A percentile compares a stretch with the other conserved stretches of the same genome.
These are phyloP conservation scores for Sugiyamaella japonica DNA, from an alignment of 1,139 yeast genomes.

Conservation along the genomic window DNA sequence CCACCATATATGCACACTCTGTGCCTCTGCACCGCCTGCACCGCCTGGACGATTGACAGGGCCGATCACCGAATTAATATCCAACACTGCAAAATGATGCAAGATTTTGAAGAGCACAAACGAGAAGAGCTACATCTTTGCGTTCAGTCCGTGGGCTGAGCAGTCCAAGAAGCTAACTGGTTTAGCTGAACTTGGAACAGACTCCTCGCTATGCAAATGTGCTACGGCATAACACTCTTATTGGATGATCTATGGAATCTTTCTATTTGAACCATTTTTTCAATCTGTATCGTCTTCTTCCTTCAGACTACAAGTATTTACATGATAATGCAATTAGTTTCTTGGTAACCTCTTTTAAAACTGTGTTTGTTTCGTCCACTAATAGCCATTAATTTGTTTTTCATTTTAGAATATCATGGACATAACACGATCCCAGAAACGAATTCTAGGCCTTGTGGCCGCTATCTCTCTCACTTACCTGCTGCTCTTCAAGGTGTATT, in stretches of 20 bases:
- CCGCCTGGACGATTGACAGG: constrained; percentile 1
- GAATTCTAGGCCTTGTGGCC: constrained; percentile 1
- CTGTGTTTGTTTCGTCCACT: neutral
- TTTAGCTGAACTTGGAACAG: neutral
- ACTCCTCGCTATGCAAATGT: no score
- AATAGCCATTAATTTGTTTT: neutral
- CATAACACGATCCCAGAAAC: constrained; percentile 4
- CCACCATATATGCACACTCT: neutral
- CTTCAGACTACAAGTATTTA: neutral
- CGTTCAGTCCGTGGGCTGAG: neutral
- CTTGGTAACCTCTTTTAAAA: neutral
- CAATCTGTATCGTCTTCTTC: no score
- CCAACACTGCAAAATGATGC: neutral
- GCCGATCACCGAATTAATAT: neutral
- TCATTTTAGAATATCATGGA: neutral
- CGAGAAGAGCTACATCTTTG: neutral
- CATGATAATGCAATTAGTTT: neutral
- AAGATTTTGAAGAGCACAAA: neutral
- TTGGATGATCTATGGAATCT: no score
- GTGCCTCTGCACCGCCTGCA: neutral
- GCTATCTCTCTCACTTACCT: neutral
- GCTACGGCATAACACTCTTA: no score
- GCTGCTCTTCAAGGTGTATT: neutral
- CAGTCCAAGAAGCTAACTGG: no score
- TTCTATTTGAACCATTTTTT: no score